Percentiles rank a stretch among this genome's conserved stretches.
Conservation (phyloP, 768 basidiomycete genomes). For the Tephrocybe sp. region DNA sequence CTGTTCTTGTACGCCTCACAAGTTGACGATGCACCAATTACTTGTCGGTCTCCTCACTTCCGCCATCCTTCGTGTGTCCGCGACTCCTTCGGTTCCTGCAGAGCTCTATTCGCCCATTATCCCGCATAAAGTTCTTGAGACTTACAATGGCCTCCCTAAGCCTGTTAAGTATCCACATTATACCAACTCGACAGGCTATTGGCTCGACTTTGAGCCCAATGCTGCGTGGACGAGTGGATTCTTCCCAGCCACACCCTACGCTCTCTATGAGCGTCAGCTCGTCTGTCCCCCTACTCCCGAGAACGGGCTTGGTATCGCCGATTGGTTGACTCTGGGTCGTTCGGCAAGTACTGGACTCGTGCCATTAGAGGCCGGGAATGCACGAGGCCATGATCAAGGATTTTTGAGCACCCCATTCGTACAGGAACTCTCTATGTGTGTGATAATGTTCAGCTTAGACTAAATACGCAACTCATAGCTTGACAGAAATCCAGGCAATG, state of each 20-base stretch:
- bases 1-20: neutral
- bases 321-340: conserved; percentile 59
- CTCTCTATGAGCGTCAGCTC: conserved; percentile 48
- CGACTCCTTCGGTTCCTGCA: conserved; percentile 28
- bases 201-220: conserved; percentile 53
- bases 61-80: conserved; percentile 15
- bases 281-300: conserved; percentile 41
- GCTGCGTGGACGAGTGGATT: conserved; percentile 74
- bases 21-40: conserved; percentile 3
- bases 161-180: conserved; percentile 44
- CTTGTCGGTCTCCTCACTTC: conserved; percentile 10
- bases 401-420: conserved; percentile 65
- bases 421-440: conserved; percentile 50
- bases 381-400: conserved; percentile 66
- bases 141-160: conserved; percentile 39
- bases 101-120: conserved; percentile 61
- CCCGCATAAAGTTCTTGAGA: conserved; percentile 56
- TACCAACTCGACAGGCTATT: conserved; percentile 46
- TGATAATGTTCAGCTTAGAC: conserved; percentile 19
- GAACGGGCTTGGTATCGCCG: conserved; percentile 35
- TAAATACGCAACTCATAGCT: neutral
- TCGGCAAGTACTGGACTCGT: conserved; percentile 50
- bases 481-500: conserved; percentile 52
- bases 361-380: conserved; percentile 44
- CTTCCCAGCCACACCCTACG: conserved; percentile 61